Conservation (phyloP, 2,329 filamentous ascomycete genomes). For the Penicillium paneum region DNA sequence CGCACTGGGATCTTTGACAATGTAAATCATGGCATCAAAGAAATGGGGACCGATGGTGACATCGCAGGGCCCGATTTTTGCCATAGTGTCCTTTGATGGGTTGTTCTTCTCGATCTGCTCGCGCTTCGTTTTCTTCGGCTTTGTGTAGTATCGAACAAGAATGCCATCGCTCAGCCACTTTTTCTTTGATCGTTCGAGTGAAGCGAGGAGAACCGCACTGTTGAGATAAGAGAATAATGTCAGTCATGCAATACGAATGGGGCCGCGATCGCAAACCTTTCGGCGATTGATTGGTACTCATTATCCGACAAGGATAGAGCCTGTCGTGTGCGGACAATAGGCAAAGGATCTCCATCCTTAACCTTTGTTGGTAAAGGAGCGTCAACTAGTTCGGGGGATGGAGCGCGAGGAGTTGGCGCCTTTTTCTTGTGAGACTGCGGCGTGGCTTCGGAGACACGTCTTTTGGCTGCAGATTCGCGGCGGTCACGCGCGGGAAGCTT, state of each 20-base stretch:
- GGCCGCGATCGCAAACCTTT: constrained; percentile 44
- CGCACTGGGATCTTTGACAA: constrained; percentile 50
- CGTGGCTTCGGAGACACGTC: constrained; percentile 41
- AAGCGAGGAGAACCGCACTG: constrained; percentile 56
- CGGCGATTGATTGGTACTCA: constrained; percentile 59
- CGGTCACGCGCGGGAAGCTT: constrained; percentile 43
- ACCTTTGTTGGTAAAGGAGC: constrained; percentile 52
- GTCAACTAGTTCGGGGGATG: constrained; percentile 33
- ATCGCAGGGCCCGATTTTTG: constrained; percentile 55
- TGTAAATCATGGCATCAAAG: constrained; percentile 58
- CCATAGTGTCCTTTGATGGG: constrained; percentile 52
- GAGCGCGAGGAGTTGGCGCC: constrained; percentile 31
- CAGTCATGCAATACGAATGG: constrained; percentile 11
- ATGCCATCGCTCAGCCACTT: constrained; percentile 56
- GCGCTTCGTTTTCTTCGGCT: constrained; percentile 55
- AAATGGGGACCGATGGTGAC: constrained; percentile 63
- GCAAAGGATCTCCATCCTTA: constrained; percentile 53
- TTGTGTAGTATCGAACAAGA: constrained; percentile 57
- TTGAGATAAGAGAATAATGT: constrained; percentile 5
- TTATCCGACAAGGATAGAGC: constrained; percentile 45
- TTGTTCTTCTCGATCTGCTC: constrained; percentile 48
- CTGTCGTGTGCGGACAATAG: constrained; percentile 53
- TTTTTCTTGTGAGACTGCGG: constrained; percentile 37
- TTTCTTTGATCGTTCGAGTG: constrained; percentile 58
- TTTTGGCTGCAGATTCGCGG: constrained; percentile 44